Conservation (phyloP, 2,329 filamentous ascomycete genomes). For the Monosporascus sp. region DNA sequence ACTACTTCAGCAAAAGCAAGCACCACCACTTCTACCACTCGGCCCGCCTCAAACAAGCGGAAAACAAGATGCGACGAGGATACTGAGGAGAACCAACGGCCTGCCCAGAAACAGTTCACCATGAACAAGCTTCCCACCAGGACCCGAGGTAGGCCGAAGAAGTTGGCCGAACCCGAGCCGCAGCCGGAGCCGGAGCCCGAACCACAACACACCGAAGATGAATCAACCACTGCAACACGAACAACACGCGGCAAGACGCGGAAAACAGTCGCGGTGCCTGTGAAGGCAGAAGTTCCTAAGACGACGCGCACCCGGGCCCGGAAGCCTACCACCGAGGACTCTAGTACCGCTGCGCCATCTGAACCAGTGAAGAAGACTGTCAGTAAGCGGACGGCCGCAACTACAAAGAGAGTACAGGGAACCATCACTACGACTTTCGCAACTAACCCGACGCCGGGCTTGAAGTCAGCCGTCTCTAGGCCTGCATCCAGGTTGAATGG, state of each 20-base stretch:
- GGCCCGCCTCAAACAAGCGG: constrained; percentile 36
- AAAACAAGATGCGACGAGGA: constrained; percentile 52
- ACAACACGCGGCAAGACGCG: constrained; percentile 40
- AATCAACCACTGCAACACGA: constrained; percentile 23
- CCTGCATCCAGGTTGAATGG: constrained; percentile 17
- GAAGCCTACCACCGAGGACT: constrained; percentile 22
- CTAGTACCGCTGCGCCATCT: constrained; percentile 19
- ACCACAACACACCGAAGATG: constrained; percentile 22
- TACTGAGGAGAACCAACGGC: constrained; percentile 41
- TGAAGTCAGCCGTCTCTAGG: constrained; percentile 37
- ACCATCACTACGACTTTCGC: constrained; percentile 31
- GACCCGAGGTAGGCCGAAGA: constrained; percentile 44
- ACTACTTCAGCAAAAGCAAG: constrained; percentile 19
- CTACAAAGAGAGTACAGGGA: constrained; percentile 36
- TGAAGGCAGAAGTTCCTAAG: constrained; percentile 24
- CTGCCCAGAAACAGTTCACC: constrained; percentile 22
- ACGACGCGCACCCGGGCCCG: constrained; percentile 23
- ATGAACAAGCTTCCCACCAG: constrained; percentile 32
- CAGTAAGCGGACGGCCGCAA: constrained; percentile 28
- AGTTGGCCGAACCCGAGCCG: constrained; percentile 26
- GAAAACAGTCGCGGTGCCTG: constrained; percentile 29
- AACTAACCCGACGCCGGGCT: constrained; percentile 27
- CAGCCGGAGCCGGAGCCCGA: constrained; percentile 25
- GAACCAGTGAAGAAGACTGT: constrained; percentile 32
- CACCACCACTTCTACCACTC: constrained; percentile 15